Evolutionary conservation across 306 rosid genomes (phyloP).

Genomic region (Elaeagnus macrophylla): DNA sequence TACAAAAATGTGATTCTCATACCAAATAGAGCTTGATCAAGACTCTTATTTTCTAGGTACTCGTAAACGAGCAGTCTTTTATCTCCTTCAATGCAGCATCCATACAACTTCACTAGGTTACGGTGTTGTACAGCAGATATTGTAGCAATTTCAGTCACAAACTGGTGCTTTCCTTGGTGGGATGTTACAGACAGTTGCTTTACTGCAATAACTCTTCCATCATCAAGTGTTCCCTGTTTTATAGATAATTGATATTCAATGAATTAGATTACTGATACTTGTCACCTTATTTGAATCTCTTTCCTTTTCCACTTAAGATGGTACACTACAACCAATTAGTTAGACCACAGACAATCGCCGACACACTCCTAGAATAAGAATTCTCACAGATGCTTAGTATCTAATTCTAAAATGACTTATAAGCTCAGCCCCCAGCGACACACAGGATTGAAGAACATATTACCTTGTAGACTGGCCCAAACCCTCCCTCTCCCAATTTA

Average conservation of each 20-base stretch:
- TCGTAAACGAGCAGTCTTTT: slow-evolving; percentile 71
- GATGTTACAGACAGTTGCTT: slow-evolving; percentile 70
- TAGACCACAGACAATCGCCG: too few species aligned
- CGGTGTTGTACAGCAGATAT: slow-evolving; percentile 82
- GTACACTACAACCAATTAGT: too few species aligned
- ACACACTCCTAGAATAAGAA: too few species aligned
- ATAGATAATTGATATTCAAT: not conserved
- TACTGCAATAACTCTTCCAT: slow-evolving; percentile 71
- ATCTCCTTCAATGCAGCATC: slow-evolving; percentile 67
- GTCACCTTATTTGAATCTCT: too few species aligned
- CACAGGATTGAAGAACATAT: not conserved
- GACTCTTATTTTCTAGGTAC: slow-evolving; percentile 73
- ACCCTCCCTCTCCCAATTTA: slow-evolving; percentile 85
- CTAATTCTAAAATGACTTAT: not conserved
- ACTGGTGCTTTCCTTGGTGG: slow-evolving; percentile 77
- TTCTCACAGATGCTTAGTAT: too few species aligned
- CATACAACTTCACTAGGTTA: slow-evolving; percentile 64
- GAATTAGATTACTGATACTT: too few species aligned
- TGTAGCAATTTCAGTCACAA: slow-evolving; percentile 74
- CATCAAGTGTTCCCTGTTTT: slow-evolving; percentile 56
- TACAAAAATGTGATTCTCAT: slow-evolving; percentile 14
- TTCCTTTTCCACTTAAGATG: too few species aligned
- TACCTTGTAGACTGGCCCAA: slow-evolving; percentile 80
- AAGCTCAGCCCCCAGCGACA: not conserved
- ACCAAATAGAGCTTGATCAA: slow-evolving; percentile 87